Evolutionary conservation across 495 filamentous ascomycete species (phyloP).

Genomic region (Penicillium daleae): DNA sequence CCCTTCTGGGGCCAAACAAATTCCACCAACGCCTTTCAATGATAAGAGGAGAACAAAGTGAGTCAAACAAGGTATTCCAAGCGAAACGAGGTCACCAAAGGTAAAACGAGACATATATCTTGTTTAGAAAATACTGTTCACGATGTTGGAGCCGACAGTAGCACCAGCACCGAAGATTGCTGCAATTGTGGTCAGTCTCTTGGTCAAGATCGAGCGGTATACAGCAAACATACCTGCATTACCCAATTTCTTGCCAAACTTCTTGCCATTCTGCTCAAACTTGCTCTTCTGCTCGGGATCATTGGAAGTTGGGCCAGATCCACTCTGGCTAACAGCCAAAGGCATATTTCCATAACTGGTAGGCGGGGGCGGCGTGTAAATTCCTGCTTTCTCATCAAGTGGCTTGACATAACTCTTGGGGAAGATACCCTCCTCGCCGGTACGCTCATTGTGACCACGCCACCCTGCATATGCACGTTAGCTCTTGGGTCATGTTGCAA

Average conservation of each 20-base stretch:
- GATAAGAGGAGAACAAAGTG: constrained; percentile 16
- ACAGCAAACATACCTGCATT: constrained; percentile 53
- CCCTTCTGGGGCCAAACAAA: constrained; percentile 20
- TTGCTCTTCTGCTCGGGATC: constrained; percentile 47
- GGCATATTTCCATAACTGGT: constrained; percentile 58
- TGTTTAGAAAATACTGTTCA: constrained; percentile 85
- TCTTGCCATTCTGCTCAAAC: constrained; percentile 58
- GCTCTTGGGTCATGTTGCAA: background rate
- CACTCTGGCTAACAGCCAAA: constrained; percentile 53
- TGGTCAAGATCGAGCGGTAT: constrained; percentile 19
- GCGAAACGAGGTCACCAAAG: background rate
- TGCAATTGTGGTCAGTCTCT: constrained; percentile 24
- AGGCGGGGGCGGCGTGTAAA: constrained; percentile 35
- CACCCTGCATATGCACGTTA: constrained; percentile 55
- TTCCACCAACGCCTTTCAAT: constrained; percentile 40
- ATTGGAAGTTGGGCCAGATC: constrained; percentile 27
- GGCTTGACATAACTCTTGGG: constrained; percentile 83
- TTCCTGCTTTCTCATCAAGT: constrained; percentile 45
- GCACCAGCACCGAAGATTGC: constrained; percentile 83
- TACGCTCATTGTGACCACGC: constrained; percentile 82
- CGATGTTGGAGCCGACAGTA: constrained; percentile 87
- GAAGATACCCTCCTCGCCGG: constrained; percentile 86
- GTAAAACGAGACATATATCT: background rate
- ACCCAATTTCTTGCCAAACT: constrained; percentile 60
- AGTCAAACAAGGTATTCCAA: constrained; percentile 2